phyloP scores from a whole-genome alignment of 2,329 filamentous ascomycete genomes.

The Sclerotinia trifoliorum region DNA sequence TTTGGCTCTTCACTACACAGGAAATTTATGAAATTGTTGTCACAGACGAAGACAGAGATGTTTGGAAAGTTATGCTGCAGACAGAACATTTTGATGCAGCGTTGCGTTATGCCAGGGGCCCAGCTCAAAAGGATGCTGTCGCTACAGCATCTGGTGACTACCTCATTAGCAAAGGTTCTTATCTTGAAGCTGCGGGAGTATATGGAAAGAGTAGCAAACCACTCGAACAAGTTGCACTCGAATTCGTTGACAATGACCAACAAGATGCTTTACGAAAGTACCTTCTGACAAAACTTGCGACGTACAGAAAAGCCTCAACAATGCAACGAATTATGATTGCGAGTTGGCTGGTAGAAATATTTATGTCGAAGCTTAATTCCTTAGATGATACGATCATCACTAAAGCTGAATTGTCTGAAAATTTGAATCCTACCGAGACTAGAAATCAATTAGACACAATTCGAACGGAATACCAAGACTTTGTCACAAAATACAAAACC shows the following conservation, averaged over 20 bases:
- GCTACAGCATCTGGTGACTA: slow-evolving; percentile 90
- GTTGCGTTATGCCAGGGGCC: slow-evolving; percentile 77
- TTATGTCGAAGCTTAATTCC: slow-evolving; percentile 94
- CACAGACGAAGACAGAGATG: slow-evolving; percentile 83
- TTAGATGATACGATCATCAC: slow-evolving; percentile 93
- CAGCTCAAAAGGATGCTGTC: slow-evolving; percentile 82
- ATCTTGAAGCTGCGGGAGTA: slow-evolving; percentile 79
- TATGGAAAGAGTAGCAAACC: slow-evolving; percentile 96
- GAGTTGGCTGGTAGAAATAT: slow-evolving; percentile 91
- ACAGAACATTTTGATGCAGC: slow-evolving; percentile 86
- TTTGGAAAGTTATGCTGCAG: slow-evolving; percentile 92
- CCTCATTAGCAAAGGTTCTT: slow-evolving; percentile 77
- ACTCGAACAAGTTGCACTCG: slow-evolving; percentile 92
- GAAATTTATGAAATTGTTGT: slow-evolving; percentile 95
- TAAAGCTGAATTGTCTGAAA: slow-evolving; percentile 75
- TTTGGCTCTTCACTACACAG: slow-evolving; percentile 88
- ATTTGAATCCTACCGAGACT: slow-evolving; percentile 67
- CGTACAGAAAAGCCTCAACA: slow-evolving; percentile 74
- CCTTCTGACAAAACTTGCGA: slow-evolving; percentile 76
- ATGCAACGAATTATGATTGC: slow-evolving; percentile 98
- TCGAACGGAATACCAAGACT: slow-evolving; percentile 81
- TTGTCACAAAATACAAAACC: slow-evolving; percentile 77
- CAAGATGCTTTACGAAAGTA: slow-evolving; percentile 90
- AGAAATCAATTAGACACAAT: slow-evolving; percentile 69
- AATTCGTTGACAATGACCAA: slow-evolving; percentile 85